Percentiles rank a stretch among this genome's conserved stretches.
Evolutionary conservation across 805 yeast genomes (phyloP).

Genomic region (Sugiyamaella chiloensis): DNA sequence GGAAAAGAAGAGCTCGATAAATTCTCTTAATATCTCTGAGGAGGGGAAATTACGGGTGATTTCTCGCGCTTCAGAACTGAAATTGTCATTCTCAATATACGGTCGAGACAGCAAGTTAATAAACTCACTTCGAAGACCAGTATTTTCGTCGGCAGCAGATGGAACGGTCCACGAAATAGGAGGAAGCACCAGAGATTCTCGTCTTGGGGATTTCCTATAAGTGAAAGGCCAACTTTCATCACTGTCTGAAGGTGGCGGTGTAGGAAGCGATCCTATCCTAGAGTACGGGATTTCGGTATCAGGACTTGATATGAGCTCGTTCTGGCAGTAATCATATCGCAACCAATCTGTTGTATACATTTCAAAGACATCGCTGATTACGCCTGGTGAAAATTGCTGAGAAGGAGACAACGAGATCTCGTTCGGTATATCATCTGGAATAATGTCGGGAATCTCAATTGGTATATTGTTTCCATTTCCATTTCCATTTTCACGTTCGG

Average conservation of each 20-base stretch:
- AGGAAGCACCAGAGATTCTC: slow-evolving; percentile 9
- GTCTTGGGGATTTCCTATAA: slow-evolving; percentile 4
- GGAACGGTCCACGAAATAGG: slow-evolving; percentile 8
- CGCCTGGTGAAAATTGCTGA: too few relatives aligned
- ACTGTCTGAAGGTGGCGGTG: slow-evolving; percentile 7
- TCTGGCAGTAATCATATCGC: slow-evolving; percentile 4
- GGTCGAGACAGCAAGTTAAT: slow-evolving; percentile 9
- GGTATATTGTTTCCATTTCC: too few relatives aligned
- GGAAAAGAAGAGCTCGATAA: slow-evolving; percentile 21
- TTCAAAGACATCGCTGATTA: slow-evolving; percentile 3
- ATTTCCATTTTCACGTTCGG: too few relatives aligned
- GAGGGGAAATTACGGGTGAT: slow-evolving; percentile 20
- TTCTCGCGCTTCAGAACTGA: slow-evolving; percentile 2
- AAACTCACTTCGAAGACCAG: slow-evolving; percentile 9
- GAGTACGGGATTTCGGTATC: too few relatives aligned
- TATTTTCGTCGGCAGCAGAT: neutral
- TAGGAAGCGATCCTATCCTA: slow-evolving; percentile 6
- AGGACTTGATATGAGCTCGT: too few relatives aligned
- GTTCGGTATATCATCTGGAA: too few relatives aligned
- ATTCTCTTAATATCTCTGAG: slow-evolving; percentile 19
- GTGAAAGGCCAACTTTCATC: slow-evolving; percentile 12
- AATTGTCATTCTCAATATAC: neutral
- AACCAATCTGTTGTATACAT: slow-evolving; percentile 11
- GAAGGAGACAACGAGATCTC: too few relatives aligned
- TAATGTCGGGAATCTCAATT: too few relatives aligned